These are phyloP conservation scores for Spergularia azorica DNA, from an alignment of 179 eudicot genomes.

Conservation along the genomic window DNA sequence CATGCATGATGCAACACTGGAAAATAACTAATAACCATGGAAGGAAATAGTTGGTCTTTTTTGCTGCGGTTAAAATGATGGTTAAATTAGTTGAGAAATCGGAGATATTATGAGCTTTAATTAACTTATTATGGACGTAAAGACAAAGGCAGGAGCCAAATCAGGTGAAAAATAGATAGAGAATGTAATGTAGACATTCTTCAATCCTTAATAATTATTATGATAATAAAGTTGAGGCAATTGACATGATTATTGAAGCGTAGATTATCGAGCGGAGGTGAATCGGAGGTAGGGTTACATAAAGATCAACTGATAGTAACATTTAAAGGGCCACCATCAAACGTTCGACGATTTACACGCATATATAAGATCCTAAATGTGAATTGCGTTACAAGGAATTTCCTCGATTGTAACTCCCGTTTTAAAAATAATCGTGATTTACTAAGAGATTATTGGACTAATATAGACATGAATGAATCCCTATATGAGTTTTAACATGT, in stretches of 20 bases:
- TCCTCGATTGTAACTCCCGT: too few species aligned
- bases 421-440: too few species aligned
- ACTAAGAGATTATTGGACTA: too few species aligned
- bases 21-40: too few species aligned
- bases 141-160: constrained; percentile 18
- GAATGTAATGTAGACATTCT: constrained; percentile 2
- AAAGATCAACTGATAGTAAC: constrained; percentile 14
- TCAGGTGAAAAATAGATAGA: neutral
- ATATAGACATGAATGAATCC: too few species aligned
- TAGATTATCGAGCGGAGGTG: constrained; percentile 19
- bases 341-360: constrained; percentile 18
- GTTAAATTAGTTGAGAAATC: neutral
- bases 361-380: too few species aligned
- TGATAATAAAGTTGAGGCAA: constrained; percentile 20
- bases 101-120: constrained; percentile 1
- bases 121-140: constrained; percentile 19
- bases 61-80: neutral
- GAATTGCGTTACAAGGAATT: too few species aligned
- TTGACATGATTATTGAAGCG: constrained; percentile 20
- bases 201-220: neutral
- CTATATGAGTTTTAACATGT: too few species aligned
- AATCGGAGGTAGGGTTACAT: constrained; percentile 20
- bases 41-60: neutral
- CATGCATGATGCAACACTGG: too few species aligned
- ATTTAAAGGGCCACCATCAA: constrained; percentile 22